Evolutionary conservation across 2,329 filamentous ascomycete genomes (phyloP).

Genomic region (Stemphylium lycopersici): DNA sequence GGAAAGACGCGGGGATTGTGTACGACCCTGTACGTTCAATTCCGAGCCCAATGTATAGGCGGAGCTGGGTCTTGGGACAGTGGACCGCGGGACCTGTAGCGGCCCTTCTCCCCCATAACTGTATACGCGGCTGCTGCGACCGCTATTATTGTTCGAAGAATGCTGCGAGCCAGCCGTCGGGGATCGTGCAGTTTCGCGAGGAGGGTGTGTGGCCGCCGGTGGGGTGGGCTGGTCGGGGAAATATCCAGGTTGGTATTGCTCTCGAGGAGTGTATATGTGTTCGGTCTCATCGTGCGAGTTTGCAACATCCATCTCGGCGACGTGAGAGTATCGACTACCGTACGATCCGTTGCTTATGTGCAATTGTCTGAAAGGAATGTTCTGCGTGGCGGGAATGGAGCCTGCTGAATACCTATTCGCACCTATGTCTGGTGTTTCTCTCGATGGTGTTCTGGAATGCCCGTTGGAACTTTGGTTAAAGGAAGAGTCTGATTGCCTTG

Average conservation of each 20-base stretch:
- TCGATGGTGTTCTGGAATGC: conserved; percentile 45
- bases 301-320: conserved; percentile 39
- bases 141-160: conserved; percentile 40
- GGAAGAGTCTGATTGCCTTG: conserved; percentile 44
- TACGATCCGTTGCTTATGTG: conserved; percentile 43
- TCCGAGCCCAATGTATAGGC: conserved; percentile 79
- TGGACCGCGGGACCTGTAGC: conserved; percentile 57
- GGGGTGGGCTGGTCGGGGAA: conserved; percentile 32
- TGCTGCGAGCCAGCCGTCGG: conserved; percentile 38
- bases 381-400: conserved; percentile 36
- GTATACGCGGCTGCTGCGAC: conserved; percentile 36
- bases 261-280: conserved; percentile 26
- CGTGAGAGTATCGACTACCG: conserved; percentile 41
- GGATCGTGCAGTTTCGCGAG: conserved; percentile 34
- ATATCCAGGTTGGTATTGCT: conserved; percentile 27
- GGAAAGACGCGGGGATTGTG: conserved; percentile 60
- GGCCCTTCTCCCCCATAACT: conserved; percentile 39
- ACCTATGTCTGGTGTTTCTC: conserved; percentile 41
- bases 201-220: conserved; percentile 29
- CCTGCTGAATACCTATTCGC: conserved; percentile 29
- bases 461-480: conserved; percentile 38
- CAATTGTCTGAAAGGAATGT: conserved; percentile 44
- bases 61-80: conserved; percentile 73
- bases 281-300: conserved; percentile 34
- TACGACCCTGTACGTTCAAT: conserved; percentile 65